Conservation (phyloP, 1,284 basidiomycete genomes). For the Ustilago curta region DNA sequence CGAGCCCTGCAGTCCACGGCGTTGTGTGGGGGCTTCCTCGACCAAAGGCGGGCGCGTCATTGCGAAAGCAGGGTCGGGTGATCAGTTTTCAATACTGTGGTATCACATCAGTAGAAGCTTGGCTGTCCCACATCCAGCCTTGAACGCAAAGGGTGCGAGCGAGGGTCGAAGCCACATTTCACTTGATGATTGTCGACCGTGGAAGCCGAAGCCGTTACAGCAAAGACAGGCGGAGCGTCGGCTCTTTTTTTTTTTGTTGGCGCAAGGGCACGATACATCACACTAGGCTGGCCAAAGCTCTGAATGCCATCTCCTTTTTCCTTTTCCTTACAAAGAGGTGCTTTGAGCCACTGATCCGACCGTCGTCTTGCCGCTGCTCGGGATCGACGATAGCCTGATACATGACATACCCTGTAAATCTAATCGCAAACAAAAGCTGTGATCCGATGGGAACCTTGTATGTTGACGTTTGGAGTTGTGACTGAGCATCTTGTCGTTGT, state of each 20-base stretch:
- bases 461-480: no score
- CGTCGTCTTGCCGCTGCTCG: no score
- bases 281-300: background rate
- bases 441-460: slow-evolving; percentile 1
- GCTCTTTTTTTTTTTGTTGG: no score
- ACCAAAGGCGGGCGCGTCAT: background rate
- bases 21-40: background rate
- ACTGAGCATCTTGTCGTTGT: background rate
- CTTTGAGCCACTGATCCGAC: background rate
- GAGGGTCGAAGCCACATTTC: background rate
- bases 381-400: background rate
- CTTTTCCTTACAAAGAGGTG: background rate
- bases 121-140: background rate
- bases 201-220: slow-evolving; percentile 3
- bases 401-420: background rate
- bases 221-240: background rate
- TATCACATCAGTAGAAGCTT: background rate
- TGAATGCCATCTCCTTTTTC: no score
- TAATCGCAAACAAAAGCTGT: background rate
- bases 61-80: slow-evolving; percentile 3
- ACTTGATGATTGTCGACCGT: background rate
- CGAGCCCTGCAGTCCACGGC: background rate
- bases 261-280: background rate
- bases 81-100: background rate
- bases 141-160: background rate